Conservation (phyloP, 768 basidiomycete genomes). For the Paxillus ammoniavirescens region DNA sequence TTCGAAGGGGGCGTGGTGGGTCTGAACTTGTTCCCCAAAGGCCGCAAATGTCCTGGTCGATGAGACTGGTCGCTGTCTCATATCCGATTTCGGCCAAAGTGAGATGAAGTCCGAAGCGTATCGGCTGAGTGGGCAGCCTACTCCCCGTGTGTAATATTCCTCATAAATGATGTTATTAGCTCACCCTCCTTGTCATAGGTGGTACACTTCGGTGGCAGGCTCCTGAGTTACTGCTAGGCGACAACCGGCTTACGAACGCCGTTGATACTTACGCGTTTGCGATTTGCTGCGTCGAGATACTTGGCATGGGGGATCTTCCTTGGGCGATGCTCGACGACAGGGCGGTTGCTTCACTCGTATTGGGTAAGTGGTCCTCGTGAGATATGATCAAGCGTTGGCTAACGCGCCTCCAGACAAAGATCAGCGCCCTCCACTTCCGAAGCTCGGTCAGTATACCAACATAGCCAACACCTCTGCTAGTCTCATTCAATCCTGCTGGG, state of each 20-base stretch:
- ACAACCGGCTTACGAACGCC: slow-evolving; percentile 45
- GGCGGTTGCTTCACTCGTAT: slow-evolving; percentile 48
- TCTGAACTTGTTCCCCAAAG: slow-evolving; percentile 26
- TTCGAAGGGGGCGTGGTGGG: not conserved
- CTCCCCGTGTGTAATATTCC: slow-evolving; percentile 41
- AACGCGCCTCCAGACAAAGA: slow-evolving; percentile 40
- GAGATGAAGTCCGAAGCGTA: slow-evolving; percentile 75
- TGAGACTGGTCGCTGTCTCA: slow-evolving; percentile 61
- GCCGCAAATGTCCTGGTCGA: slow-evolving; percentile 77
- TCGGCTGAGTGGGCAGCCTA: slow-evolving; percentile 51
- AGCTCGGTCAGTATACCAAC: slow-evolving; percentile 29
- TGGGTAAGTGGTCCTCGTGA: slow-evolving; percentile 36
- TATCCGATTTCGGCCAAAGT: slow-evolving; percentile 83
- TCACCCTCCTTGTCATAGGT: slow-evolving; percentile 30
- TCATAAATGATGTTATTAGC: not conserved
- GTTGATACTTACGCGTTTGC: slow-evolving; percentile 72
- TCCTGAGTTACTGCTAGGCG: slow-evolving; percentile 60
- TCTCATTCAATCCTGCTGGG: slow-evolving; percentile 59
- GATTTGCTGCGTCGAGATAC: slow-evolving; percentile 62
- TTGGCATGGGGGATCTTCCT: slow-evolving; percentile 60
- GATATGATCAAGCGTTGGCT: slow-evolving; percentile 12
- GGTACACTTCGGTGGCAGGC: slow-evolving; percentile 73
- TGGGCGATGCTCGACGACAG: slow-evolving; percentile 54
- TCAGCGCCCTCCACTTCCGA: slow-evolving; percentile 49
- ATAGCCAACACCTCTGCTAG: slow-evolving; percentile 34